Evolutionary conservation across 495 filamentous ascomycete species (phyloP).

Genomic region (Tuber borchii): DNA sequence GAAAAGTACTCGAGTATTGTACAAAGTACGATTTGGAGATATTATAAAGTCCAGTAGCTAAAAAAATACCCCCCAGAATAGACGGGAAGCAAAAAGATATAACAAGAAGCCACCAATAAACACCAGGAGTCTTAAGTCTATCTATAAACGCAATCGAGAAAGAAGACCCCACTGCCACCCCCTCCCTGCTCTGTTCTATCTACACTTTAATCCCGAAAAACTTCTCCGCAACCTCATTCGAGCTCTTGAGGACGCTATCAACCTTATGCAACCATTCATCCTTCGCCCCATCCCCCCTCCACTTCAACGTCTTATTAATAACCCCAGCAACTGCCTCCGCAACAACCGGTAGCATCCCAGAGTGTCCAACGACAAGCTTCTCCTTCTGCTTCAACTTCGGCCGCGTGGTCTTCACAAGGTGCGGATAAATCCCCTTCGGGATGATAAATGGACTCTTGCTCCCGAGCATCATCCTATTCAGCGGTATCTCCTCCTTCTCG

Average conservation of each 20-base stretch:
- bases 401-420: slow-evolving; percentile 6
- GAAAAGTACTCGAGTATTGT: too few relatives aligned
- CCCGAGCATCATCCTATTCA: slow-evolving; percentile 11
- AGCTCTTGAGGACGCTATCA: background rate
- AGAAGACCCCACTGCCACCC: background rate
- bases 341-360: slow-evolving; percentile 12
- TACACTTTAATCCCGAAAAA: slow-evolving; percentile 2
- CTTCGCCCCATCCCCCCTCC: background rate
- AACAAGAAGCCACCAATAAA: background rate
- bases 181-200: background rate
- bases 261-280: background rate
- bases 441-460: slow-evolving; percentile 15
- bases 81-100: background rate
- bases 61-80: background rate
- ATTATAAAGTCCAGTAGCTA: background rate
- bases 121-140: background rate
- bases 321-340: slow-evolving; percentile 8
- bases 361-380: slow-evolving; percentile 14
- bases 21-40: background rate
- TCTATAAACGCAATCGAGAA: background rate
- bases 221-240: background rate
- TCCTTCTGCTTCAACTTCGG: background rate
- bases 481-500: slow-evolving; percentile 8
- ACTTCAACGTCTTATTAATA: slow-evolving; percentile 1
- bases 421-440: slow-evolving; percentile 2